phyloP scores from a whole-genome alignment of 2,329 filamentous ascomycete genomes.

The Lecanicillium sp. region DNA sequence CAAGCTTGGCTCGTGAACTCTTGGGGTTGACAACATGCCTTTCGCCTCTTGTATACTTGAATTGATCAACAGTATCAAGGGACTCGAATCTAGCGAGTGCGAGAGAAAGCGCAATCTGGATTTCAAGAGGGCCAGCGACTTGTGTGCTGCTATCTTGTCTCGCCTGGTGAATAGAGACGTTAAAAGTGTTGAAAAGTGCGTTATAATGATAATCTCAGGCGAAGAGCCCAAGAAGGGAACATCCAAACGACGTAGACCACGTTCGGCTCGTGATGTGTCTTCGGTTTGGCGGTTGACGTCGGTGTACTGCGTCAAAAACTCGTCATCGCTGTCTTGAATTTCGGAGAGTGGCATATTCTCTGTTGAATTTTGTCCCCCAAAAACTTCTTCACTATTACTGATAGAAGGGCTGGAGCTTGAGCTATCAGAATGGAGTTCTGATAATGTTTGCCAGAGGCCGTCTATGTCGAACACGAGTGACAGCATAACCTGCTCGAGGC shows the following conservation, averaged over 20 bases:
- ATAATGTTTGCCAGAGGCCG: constrained; percentile 51
- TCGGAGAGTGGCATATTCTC: constrained; percentile 15
- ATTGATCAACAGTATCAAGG: constrained; percentile 52
- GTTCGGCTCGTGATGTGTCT: too few relatives aligned
- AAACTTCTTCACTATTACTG: background rate
- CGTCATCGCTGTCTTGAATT: constrained; percentile 36
- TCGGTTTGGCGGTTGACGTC: background rate
- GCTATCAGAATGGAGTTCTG: constrained; percentile 45
- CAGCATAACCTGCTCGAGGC: constrained; percentile 46
- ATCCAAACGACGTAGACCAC: too few relatives aligned
- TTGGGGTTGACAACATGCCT: too few relatives aligned
- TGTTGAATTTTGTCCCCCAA: background rate
- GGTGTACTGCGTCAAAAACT: constrained; percentile 19
- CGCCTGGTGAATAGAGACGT: constrained; percentile 45
- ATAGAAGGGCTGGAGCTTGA: too few relatives aligned
- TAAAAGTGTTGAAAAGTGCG: constrained; percentile 48
- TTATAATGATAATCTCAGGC: constrained; percentile 47
- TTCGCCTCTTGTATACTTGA: constrained; percentile 32
- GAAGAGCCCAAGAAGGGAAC: too few relatives aligned
- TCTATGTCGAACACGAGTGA: constrained; percentile 54
- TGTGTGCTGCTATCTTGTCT: constrained; percentile 42
- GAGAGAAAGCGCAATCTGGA: constrained; percentile 41
- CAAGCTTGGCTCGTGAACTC: constrained; percentile 1
- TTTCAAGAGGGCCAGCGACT: constrained; percentile 41
- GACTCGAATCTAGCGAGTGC: constrained; percentile 32